Base-by-base conservation (phyloP, 2,329 filamentous ascomycete genomes). In the Harringtonia aguacate region DNA sequence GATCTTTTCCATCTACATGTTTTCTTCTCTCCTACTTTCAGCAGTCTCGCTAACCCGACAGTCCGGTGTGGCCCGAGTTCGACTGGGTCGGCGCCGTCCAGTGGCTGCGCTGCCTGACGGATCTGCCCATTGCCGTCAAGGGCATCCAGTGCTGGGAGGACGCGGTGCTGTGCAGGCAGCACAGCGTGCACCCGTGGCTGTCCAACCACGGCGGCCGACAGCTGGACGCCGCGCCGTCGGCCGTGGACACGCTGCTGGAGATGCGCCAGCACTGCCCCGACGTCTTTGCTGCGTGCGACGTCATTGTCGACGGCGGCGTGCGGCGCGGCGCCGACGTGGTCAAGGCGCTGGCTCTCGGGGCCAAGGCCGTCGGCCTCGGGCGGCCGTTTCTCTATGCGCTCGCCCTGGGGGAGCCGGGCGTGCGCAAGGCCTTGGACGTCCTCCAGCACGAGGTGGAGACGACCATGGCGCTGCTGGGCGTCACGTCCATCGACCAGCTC, bases 141-240 rank as follows among this genome's bases (percentile, higher is more conserved):
- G 75, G 75, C 0, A 72, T 81, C 30, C 73, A 79, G 58, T 69
- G 65, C 17, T 68, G 72, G 0, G 60, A 61, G 15, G 76, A 80
- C 56, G 75, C 73, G 17, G 62, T 62, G 51, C 68, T 65, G 49
- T 69, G 68, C 14, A 69, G 75, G 4, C 65, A 77, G 43, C 48
- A 68, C 34, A 75, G 73, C 0, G 68, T 70, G 15, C 72, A 80
- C 3, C 10, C n/a, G n/a, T n/a, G n/a, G 1, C 18, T 42, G 44
- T 46, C 44, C 22, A 46, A 46, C 48, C 76, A 80, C 56, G 76
- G 74, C 4, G 76, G 75, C 0, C 56, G 77, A 34, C 58, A 53
- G 43, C 43, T 58, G 8, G 61, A 63, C 48, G 65, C 35, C 60
- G 64, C 64, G 0, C 61, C 67, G 24, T 58, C 73, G 0, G 63